Base-by-base conservation (phyloP, 768 basidiomycete genomes). In the Rhizopogon roseolus region DNA sequence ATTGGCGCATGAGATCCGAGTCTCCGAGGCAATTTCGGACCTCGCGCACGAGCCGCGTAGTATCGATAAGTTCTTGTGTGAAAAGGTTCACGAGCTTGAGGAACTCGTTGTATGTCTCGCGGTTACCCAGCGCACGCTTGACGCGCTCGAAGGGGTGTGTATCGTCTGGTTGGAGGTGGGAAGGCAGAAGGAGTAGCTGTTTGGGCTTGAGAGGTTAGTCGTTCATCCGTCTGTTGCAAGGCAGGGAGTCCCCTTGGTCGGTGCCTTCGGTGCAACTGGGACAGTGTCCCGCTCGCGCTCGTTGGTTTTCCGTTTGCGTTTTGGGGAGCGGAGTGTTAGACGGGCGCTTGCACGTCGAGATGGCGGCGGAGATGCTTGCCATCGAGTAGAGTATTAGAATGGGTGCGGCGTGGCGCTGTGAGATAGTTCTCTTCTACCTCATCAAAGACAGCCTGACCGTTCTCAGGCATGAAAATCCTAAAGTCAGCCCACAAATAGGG, bases 41-140 rank as follows among this genome's bases (percentile, higher is more conserved):
- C 61, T 95, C 88, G 58, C 89, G 84, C 45, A 98, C 79, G 8
- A 98, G 80, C 14, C 87, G 83, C 27, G 85, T 81, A 2, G 85
- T 82, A 62, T 98, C 94, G 61, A 99, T 96, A 64, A 91, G 84
- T 56, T 94, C 92, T 65, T 96, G 93, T 2, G 92, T 90, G 64
- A 94, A 99, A 2, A 99, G 78, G 68, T 98, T 98, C 60, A 98
- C 81, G 42, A 98, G 75, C 65, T 94, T 97, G 56, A 99, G 73
- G 71, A 99, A 98, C 70, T 98, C 97, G 67, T 94, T 92, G 71
- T 89, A 92, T 1, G 84, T 82, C 46, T 91, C 88, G 11, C 86
- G 78, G 57, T 79, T 85, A 53, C 87, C 85, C 41, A 93, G 72
- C 1, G 80, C 76, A 14, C 81, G 81, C 62, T 85, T 87, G 46